Evolutionary conservation across 164 flowering plant species (phyloP).

Genomic region (Macadamia tetraphylla): DNA sequence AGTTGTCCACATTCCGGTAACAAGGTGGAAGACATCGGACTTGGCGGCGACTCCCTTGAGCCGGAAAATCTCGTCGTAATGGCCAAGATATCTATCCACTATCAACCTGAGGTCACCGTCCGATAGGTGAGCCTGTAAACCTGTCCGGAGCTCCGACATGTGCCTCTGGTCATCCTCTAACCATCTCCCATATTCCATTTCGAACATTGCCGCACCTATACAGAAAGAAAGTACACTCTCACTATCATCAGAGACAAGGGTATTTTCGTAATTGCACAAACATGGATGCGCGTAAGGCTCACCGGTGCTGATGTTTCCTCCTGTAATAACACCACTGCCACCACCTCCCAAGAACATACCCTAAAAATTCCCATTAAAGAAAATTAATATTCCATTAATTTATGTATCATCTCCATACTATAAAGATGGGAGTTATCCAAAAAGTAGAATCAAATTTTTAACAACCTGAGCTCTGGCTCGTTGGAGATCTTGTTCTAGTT

Average conservation of each 20-base stretch:
- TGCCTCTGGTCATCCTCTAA: constrained; percentile 78
- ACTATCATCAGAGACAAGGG: not conserved
- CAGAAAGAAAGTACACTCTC: too few relatives aligned
- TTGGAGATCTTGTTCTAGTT: constrained; percentile 91
- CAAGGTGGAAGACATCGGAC: constrained; percentile 82
- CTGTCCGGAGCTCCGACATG: constrained; percentile 76
- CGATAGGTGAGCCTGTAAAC: constrained; percentile 60
- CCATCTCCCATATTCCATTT: constrained; percentile 95
- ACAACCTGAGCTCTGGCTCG: constrained; percentile 85
- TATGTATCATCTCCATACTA: too few relatives aligned
- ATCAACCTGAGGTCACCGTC: constrained; percentile 63
- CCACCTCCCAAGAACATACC: constrained; percentile 68
- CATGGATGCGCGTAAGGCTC: too few relatives aligned
- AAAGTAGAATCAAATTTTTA: not conserved
- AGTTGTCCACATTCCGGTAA: constrained; percentile 89
- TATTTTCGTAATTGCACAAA: too few relatives aligned
- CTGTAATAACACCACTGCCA: not conserved
- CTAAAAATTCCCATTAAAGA: constrained; percentile 23
- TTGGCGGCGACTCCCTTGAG: constrained; percentile 77
- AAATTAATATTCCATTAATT: not conserved
- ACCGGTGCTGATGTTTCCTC: constrained; percentile 74
- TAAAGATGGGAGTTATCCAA: too few relatives aligned
- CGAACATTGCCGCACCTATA: constrained; percentile 89
- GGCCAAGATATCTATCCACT: constrained; percentile 65
- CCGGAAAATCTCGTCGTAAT: constrained; percentile 80